These are phyloP conservation scores for Botrytis medusae DNA, from an alignment of 2,329 filamentous ascomycete species.

Conservation along the genomic window DNA sequence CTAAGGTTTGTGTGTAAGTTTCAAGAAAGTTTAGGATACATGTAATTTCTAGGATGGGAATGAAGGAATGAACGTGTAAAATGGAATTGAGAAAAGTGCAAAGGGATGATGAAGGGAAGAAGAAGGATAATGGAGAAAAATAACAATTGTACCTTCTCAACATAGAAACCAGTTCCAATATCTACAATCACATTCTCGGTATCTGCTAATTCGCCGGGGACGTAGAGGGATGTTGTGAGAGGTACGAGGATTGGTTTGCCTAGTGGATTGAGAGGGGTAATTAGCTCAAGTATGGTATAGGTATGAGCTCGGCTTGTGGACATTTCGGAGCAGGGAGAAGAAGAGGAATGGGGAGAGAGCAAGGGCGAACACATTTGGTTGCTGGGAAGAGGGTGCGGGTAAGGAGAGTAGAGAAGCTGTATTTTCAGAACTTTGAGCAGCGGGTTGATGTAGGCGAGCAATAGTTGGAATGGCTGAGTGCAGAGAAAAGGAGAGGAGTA, in stretches of 20 bases:
- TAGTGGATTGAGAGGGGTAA: conserved; percentile 18
- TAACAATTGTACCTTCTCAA: conserved; percentile 70
- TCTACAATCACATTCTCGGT: conserved; percentile 82
- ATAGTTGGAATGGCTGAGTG: not conserved
- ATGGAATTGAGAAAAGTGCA: not conserved
- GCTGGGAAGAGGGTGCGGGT: not conserved
- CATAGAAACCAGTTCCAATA: conserved; percentile 89
- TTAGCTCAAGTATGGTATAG: conserved; percentile 13
- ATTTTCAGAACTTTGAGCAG: not conserved
- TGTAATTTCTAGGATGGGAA: not conserved
- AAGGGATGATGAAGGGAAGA: not conserved
- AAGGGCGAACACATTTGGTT: not conserved
- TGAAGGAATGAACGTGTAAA: not conserved
- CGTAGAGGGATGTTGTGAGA: conserved; percentile 90
- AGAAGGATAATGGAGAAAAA: not conserved
- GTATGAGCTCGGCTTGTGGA: not conserved
- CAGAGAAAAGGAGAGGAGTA: not conserved
- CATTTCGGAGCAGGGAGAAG: too few relatives aligned
- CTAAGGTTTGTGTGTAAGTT: conserved; percentile 35
- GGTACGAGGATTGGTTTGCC: conserved; percentile 77
- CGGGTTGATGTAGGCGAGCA: not conserved
- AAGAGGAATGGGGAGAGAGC: too few relatives aligned
- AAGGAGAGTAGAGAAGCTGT: not conserved
- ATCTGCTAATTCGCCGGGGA: conserved; percentile 75
- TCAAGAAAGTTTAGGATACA: not conserved